Evolutionary conservation across 208 protist species (phyloP), one percentile per base, ranked within the genome.

Genomic region (Leishmania tropica): DNA sequence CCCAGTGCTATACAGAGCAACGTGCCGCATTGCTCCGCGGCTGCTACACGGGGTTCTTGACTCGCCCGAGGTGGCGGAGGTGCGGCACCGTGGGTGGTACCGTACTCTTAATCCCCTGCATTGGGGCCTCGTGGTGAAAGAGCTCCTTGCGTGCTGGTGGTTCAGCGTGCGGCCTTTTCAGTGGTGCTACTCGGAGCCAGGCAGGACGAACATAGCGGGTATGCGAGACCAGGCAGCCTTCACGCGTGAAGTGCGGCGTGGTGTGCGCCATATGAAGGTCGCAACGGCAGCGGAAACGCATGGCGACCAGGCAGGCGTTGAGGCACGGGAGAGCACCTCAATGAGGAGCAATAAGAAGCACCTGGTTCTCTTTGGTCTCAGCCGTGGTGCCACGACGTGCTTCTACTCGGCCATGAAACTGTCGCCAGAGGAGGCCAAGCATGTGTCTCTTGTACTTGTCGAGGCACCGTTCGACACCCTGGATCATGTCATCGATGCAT

Each of bases 401-500:
- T 94, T 96, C 79, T 96, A 96, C 86, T 76, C 89, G 15, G 86
- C 91, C 54, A 90, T 97, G 90, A 97, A 97, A 78, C 83, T 97
- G 7, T 81, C 88, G 4, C 31, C 47, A 15, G 80, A 89, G 48
- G 85, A 95, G n/a, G 94, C 94, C 11, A 40, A 19, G 48, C 86
- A 96, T 87, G 92, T 97, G 8, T 96, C 92, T 24, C 90, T 97
- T 24, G 92, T 97, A 17, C 83, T 97, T 62, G 79, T 97, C 47
- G 92, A 97, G 83, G 94, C 92, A 0, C 91, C 94, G 6, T 97
- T 97, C 83, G 93, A 97, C 80, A 95, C 92, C 24, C 74, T 97
- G 60, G 79, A 94, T 53, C 80, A 95, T 85, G 94, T 96, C 28
- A 92, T 95, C 71, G 40, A 85, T 24, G 70, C 87, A n/a, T 96